phyloP scores from a whole-genome alignment of 2,329 filamentous ascomycete species.

The Allantophomopsis lycopodina region DNA sequence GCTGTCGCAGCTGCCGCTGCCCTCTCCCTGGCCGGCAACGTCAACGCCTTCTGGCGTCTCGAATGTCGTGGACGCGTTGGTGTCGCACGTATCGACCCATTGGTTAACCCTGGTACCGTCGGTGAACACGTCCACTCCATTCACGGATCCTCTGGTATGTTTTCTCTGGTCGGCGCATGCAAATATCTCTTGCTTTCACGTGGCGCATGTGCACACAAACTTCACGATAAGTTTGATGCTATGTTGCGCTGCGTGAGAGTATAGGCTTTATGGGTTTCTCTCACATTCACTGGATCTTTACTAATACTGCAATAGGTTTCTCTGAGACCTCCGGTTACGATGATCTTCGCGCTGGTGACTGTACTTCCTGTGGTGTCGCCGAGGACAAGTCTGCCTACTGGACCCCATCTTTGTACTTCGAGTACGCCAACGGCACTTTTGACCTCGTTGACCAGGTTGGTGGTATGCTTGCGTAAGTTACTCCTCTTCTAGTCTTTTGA shows the following conservation, averaged over 20 bases:
- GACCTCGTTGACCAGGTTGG: constrained; percentile 62
- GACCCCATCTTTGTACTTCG: constrained; percentile 64
- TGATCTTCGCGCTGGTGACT: constrained; percentile 45
- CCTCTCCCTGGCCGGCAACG: constrained; percentile 8
- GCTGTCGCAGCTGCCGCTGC: not conserved
- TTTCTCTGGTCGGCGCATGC: not conserved
- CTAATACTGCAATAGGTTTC: constrained; percentile 39
- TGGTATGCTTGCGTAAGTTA: constrained; percentile 71
- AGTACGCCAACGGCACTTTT: constrained; percentile 42
- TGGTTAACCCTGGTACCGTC: constrained; percentile 46
- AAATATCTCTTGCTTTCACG: not conserved
- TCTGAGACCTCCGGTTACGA: constrained; percentile 38
- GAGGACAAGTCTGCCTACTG: constrained; percentile 81
- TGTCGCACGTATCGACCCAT: constrained; percentile 62
- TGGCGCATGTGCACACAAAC: not conserved
- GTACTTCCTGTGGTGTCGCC: constrained; percentile 65
- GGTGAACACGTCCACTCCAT: constrained; percentile 61
- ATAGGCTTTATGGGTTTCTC: not conserved
- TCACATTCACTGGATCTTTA: not conserved
- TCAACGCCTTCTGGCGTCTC: constrained; percentile 77
- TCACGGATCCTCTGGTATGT: constrained; percentile 63
- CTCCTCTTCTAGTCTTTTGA: not conserved
- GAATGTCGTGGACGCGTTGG: constrained; percentile 62
- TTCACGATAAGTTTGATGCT: not conserved
- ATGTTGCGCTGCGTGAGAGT: too few species aligned